phyloP scores from a whole-genome alignment of 1,284 basidiomycete genomes.

The Ganoderma sinense region DNA sequence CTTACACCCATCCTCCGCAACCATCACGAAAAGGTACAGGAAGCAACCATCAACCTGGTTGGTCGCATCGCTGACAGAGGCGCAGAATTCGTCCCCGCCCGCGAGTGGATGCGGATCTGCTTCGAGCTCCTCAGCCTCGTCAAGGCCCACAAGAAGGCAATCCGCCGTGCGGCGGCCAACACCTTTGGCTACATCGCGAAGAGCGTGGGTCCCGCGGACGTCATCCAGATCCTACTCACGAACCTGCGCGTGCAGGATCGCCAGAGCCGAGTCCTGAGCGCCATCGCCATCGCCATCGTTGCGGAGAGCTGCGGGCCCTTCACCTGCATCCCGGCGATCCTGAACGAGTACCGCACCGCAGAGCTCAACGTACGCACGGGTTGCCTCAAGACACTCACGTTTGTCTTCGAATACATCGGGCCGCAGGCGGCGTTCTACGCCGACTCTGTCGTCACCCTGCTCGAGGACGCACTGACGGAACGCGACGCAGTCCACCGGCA shows the following conservation, averaged over 20 bases:
- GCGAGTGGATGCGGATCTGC: constrained; percentile 99
- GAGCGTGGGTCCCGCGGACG: constrained; percentile 98
- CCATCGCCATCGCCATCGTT: constrained; percentile 97
- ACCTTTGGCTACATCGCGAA: constrained; percentile 99
- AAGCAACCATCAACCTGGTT: constrained; percentile 99
- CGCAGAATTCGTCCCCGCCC: constrained; percentile 96
- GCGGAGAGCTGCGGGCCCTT: constrained; percentile 99
- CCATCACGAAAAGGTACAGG: constrained; percentile 99
- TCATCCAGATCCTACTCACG: constrained; percentile 95
- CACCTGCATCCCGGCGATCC: constrained; percentile 98
- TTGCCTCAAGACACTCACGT: constrained; percentile 97
- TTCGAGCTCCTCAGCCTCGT: constrained; percentile 97
- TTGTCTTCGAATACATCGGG: constrained; percentile 99
- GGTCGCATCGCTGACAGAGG: constrained; percentile 99
- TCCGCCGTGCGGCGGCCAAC: constrained; percentile 98
- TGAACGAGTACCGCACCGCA: constrained; percentile 98
- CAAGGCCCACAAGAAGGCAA: constrained; percentile 99
- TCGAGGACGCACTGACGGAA: constrained; percentile 99
- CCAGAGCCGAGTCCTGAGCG: constrained; percentile 98
- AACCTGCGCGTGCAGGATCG: constrained; percentile 98
- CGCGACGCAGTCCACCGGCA: constrained; percentile 98
- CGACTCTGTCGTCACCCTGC: constrained; percentile 95
- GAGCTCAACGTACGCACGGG: constrained; percentile 99
- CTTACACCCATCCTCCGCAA: constrained; percentile 99
- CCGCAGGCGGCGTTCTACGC: constrained; percentile 99